Percentiles rank a stretch among this genome's conserved stretches.
These are phyloP conservation scores for Mycena leptocephala DNA, from an alignment of 768 basidiomycete genomes.

Conservation along the genomic window DNA sequence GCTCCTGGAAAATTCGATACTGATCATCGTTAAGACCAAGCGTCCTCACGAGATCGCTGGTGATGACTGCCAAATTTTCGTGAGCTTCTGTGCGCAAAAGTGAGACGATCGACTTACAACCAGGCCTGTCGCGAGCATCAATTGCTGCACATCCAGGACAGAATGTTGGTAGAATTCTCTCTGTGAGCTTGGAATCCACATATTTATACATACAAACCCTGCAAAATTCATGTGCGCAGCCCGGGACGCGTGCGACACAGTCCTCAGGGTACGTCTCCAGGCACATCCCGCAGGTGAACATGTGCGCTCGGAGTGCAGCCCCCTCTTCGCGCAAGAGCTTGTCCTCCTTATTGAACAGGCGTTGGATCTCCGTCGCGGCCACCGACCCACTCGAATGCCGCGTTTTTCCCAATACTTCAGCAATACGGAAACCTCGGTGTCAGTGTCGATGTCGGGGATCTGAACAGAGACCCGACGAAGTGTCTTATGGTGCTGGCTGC, in stretches of 20 bases:
- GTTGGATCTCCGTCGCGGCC: constrained; percentile 49
- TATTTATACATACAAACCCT: constrained; percentile 63
- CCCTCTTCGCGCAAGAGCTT: constrained; percentile 50
- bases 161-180: constrained; percentile 69
- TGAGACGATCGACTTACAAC: constrained; percentile 18
- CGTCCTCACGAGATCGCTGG: constrained; percentile 54
- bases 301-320: constrained; percentile 41
- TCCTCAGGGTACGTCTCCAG: constrained; percentile 63
- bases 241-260: constrained; percentile 53
- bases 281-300: constrained; percentile 71
- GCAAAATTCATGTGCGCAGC: constrained; percentile 71
- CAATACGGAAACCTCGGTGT: background rate
- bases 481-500: too few relatives aligned
- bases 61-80: constrained; percentile 56
- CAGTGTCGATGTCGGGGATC: background rate
- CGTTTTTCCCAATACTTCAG: constrained; percentile 27
- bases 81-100: constrained; percentile 46
- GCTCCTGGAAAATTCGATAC: constrained; percentile 58
- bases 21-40: constrained; percentile 62
- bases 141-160: constrained; percentile 70
- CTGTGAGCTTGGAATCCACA: constrained; percentile 61
- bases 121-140: constrained; percentile 48
- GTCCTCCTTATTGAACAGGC: constrained; percentile 59
- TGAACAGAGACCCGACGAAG: background rate
- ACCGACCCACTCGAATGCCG: constrained; percentile 26